Percentiles rank a stretch among this genome's conserved stretches.
Conservation (phyloP, 257 asterid species). For the Schizonepeta tenuifolia region DNA sequence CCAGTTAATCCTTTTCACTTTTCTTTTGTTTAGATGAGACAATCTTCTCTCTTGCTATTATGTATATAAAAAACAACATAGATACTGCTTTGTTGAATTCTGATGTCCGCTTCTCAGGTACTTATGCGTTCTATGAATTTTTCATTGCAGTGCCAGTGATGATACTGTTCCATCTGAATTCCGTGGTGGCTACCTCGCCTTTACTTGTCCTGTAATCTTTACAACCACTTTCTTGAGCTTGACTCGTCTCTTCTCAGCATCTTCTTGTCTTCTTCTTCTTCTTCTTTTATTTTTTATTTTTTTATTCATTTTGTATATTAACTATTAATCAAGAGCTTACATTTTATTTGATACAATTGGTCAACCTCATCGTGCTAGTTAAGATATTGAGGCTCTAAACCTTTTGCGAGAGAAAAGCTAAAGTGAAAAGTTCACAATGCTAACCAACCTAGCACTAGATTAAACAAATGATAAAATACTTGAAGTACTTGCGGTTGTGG, state of each 20-base stretch:
- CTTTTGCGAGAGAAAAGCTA: conserved; percentile 13
- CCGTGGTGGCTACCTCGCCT: conserved; percentile 92
- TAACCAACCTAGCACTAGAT: conserved; percentile 2
- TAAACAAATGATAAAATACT: conserved; percentile 15
- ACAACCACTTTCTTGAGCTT: conserved; percentile 25
- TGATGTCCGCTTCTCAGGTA: conserved; percentile 9
- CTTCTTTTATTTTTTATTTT: too few species aligned
- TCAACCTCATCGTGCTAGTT: not conserved
- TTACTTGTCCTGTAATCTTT: conserved; percentile 61
- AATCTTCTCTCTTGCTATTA: not conserved
- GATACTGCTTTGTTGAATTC: not conserved
- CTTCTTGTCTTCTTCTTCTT: not conserved
- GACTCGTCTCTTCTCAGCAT: conserved; percentile 25
- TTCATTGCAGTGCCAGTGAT: conserved; percentile 67
- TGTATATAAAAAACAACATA: not conserved
- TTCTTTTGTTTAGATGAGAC: conserved; percentile 1
- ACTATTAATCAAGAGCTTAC: conserved; percentile 16
- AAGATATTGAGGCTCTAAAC: not conserved
- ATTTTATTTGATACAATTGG: not conserved
- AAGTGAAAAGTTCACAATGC: not conserved
- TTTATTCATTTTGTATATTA: not conserved
- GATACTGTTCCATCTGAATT: conserved; percentile 67
- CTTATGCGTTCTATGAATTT: conserved; percentile 25
- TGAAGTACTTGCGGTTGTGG: conserved; percentile 3
- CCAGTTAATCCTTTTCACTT: not conserved